phyloP scores from a whole-genome alignment of 192 early-diverging fungal genomes.

The Chytriomyces sp. region DNA sequence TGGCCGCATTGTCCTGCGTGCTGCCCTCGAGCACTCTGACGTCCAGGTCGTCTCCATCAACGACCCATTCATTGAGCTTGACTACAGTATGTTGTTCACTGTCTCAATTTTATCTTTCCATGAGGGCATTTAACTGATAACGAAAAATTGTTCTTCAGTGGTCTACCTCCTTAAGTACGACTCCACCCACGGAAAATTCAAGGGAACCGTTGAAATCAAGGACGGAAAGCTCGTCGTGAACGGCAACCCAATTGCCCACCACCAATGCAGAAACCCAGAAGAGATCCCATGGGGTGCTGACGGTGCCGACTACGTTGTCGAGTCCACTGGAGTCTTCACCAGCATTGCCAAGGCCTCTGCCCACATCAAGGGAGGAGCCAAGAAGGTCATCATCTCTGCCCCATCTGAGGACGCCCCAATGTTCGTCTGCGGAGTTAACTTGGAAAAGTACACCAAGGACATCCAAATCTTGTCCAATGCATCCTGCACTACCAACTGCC shows the following conservation, averaged over 20 bases:
- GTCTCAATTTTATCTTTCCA: too few relatives aligned
- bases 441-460: slow-evolving; percentile 83
- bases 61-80: slow-evolving; percentile 95
- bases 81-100: slow-evolving; percentile 81
- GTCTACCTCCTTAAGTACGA: slow-evolving; percentile 98
- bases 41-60: slow-evolving; percentile 89
- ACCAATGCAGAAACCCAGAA: slow-evolving; percentile 76
- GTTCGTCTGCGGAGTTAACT: slow-evolving; percentile 96
- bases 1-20: slow-evolving; percentile 94
- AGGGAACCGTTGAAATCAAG: slow-evolving; percentile 78
- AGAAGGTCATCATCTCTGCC: slow-evolving; percentile 99
- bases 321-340: slow-evolving; percentile 99
- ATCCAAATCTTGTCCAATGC: slow-evolving; percentile 95
- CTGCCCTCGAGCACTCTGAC: slow-evolving; percentile 71
- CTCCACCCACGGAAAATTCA: slow-evolving; percentile 96
- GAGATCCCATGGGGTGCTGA: slow-evolving; percentile 87
- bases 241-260: slow-evolving; percentile 78
- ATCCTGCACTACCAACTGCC: slow-evolving; percentile 99
- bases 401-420: slow-evolving; percentile 96
- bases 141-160: slow-evolving; percentile 28
- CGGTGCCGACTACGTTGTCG: slow-evolving; percentile 92
- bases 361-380: slow-evolving; percentile 92
- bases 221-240: slow-evolving; percentile 91
- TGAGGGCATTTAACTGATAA: neutral
- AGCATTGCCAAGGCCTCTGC: slow-evolving; percentile 81